Evolutionary conservation across 2,329 filamentous ascomycete genomes (phyloP).

Genomic region (Coleophoma cylindrospora): DNA sequence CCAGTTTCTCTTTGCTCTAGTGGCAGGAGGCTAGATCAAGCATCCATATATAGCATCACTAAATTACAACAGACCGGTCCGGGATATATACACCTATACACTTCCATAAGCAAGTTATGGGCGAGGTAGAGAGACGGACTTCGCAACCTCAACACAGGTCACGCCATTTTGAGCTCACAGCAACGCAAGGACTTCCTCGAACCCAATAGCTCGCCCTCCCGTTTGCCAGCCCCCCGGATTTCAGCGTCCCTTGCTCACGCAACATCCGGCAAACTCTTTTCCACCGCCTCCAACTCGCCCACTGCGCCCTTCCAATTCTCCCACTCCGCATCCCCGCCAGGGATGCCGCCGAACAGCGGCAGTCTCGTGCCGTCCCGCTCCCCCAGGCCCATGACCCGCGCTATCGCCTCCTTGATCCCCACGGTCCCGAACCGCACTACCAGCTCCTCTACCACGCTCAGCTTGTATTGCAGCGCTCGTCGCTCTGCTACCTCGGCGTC

Average conservation of each 20-base stretch:
- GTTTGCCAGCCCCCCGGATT: too few species aligned
- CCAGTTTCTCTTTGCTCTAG: too few species aligned
- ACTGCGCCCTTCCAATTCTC: conserved; percentile 34
- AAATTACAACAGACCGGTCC: too few species aligned
- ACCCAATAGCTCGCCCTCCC: too few species aligned
- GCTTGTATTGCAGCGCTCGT: conserved; percentile 51
- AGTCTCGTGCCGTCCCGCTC: conserved; percentile 54
- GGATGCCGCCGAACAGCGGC: conserved; percentile 52
- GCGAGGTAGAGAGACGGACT: too few species aligned
- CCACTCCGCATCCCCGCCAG: conserved; percentile 45
- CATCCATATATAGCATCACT: too few species aligned
- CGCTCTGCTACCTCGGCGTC: conserved; percentile 43
- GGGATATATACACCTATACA: too few species aligned
- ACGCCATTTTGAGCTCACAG: too few species aligned
- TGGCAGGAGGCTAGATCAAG: too few species aligned
- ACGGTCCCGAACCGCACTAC: conserved; percentile 56
- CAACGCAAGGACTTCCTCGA: too few species aligned
- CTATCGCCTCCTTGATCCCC: conserved; percentile 61
- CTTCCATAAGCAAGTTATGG: too few species aligned
- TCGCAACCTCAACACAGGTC: too few species aligned
- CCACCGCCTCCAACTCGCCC: conserved; percentile 22
- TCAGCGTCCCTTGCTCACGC: not conserved
- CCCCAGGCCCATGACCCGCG: conserved; percentile 53
- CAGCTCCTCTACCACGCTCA: conserved; percentile 57
- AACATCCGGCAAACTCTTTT: conserved; percentile 12